Base-by-base conservation (phyloP, 1,139 yeast species). In the Candida sp. region DNA sequence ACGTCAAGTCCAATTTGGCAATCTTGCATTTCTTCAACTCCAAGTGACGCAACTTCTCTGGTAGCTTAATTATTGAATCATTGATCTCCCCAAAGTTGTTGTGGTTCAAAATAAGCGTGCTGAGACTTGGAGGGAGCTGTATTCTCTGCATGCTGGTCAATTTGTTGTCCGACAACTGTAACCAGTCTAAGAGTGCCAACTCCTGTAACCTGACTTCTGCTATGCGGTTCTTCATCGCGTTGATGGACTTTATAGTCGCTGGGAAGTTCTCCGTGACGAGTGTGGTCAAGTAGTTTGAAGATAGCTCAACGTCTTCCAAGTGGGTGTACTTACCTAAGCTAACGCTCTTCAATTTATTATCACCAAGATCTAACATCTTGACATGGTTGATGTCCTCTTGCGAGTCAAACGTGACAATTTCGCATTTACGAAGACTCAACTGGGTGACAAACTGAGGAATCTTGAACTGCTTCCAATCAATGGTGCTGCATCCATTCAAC, bases 21-120 rank as follows among this genome's bases (percentile, higher is more conserved):
- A 56, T 51, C 33, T 53, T 54, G 42, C 58, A 54, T 39, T 47
- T 43, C 39, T 48, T 54, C 37, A 56, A 43, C 42, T 53, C 58
- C 43, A 56, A 49, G 45, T 54, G 55, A 38, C 53, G 47, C 12
- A 56, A 50, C 3, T 38, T 48, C 17, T 42, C 26, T n/a, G 59
- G 57, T 7, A 54, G 23, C 22, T 39, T 31, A 41, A 51, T 51
- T 6, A 30, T 34, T 4, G 49, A 48, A 42, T 44, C 12, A 9
- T 38, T 26, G 9, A 56, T 41, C 27, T 49, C 51, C 25, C 40
- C 23, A 7, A 56, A 42, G 8, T 32, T 25, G 42, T 56, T 54
- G 32, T 44, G 38, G 39, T 49, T 54, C 42, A 52, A n/a, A 26
- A 47, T 48, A 25, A 56, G 54, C 4, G 53, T 53, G 27, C 31